phyloP scores from a whole-genome alignment of 768 basidiomycete species.

The Suillus tomentosus region DNA sequence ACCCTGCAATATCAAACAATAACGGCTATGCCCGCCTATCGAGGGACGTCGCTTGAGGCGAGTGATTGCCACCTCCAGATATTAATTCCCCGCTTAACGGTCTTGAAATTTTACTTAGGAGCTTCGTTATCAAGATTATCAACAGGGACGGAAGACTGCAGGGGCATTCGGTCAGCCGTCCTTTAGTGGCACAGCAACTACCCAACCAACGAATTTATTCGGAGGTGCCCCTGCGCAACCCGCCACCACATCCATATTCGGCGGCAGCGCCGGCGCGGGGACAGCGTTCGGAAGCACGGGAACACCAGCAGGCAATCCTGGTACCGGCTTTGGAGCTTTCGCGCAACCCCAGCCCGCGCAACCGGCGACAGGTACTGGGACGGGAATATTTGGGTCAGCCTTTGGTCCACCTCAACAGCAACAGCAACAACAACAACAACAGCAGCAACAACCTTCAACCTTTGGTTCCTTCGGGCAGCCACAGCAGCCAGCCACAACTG shows the following conservation, averaged over 20 bases:
- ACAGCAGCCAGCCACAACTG: conserved; percentile 34
- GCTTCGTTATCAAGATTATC: conserved; percentile 75
- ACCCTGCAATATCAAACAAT: conserved; percentile 79
- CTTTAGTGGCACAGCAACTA: conserved; percentile 23
- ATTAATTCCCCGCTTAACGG: conserved; percentile 13
- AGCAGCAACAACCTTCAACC: conserved; percentile 38
- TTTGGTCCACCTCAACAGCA: conserved; percentile 40
- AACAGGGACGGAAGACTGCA: conserved; percentile 72
- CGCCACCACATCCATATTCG: conserved; percentile 34
- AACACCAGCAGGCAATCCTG: conserved; percentile 31
- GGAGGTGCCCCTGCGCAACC: conserved; percentile 31
- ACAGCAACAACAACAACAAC: conserved; percentile 35
- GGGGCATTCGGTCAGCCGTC: conserved; percentile 57
- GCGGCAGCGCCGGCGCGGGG: conserved; percentile 18
- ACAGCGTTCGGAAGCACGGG: conserved; percentile 25
- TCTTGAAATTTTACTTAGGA: conserved; percentile 46
- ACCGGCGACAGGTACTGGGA: conserved; percentile 35
- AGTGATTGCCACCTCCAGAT: conserved; percentile 23
- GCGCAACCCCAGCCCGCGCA: conserved; percentile 41
- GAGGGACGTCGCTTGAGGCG: conserved; percentile 78
- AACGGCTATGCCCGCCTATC: conserved; percentile 76
- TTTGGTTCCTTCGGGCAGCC: conserved; percentile 60
- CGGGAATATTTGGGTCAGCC: conserved; percentile 46
- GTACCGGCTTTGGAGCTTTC: conserved; percentile 35
- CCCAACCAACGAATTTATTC: conserved; percentile 29